A percentile compares a stretch with the other conserved stretches of the same genome.
Conservation (phyloP, 306 rosid genomes). For the Spatholobus suberectus region DNA sequence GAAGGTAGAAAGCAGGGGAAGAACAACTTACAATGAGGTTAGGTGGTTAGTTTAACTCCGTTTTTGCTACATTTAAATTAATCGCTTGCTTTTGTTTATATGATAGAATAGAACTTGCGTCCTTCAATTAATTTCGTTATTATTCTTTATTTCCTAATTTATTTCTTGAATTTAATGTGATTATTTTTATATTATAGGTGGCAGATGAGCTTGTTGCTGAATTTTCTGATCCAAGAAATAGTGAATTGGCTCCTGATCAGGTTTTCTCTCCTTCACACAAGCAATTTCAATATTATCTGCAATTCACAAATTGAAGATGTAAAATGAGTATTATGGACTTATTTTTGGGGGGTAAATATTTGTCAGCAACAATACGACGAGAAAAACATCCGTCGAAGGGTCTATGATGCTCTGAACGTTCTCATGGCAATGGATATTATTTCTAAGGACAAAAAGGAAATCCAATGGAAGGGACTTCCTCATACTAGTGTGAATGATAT, state of each 20-base stretch:
- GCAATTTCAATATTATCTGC: slow-evolving; percentile 33
- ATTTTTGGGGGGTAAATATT: slow-evolving; percentile 32
- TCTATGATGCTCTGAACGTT: slow-evolving; percentile 95
- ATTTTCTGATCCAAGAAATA: slow-evolving; percentile 75
- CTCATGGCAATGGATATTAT: slow-evolving; percentile 99
- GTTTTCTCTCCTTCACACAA: slow-evolving; percentile 49
- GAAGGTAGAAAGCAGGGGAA: slow-evolving; percentile 97
- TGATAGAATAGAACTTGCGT: neutral
- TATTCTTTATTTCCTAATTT: no score
- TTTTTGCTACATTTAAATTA: slow-evolving; percentile 9
- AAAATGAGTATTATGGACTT: slow-evolving; percentile 32
- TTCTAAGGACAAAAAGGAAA: slow-evolving; percentile 97
- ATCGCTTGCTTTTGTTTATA: slow-evolving; percentile 13
- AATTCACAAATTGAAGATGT: slow-evolving; percentile 9
- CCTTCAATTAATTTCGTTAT: no score
- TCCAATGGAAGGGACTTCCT: slow-evolving; percentile 99
- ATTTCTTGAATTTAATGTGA: slow-evolving; percentile 1
- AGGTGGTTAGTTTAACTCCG: slow-evolving; percentile 40
- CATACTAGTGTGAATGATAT: slow-evolving; percentile 84
- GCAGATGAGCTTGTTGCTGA: slow-evolving; percentile 99
- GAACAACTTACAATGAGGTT: slow-evolving; percentile 97
- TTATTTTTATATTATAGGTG: slow-evolving; percentile 62
- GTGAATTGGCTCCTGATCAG: slow-evolving; percentile 87
- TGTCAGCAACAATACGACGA: slow-evolving; percentile 97
- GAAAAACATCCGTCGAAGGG: slow-evolving; percentile 95